These are phyloP conservation scores for Francoa sonchifolia DNA, from an alignment of 441 rosid genomes.

Conservation along the genomic window DNA sequence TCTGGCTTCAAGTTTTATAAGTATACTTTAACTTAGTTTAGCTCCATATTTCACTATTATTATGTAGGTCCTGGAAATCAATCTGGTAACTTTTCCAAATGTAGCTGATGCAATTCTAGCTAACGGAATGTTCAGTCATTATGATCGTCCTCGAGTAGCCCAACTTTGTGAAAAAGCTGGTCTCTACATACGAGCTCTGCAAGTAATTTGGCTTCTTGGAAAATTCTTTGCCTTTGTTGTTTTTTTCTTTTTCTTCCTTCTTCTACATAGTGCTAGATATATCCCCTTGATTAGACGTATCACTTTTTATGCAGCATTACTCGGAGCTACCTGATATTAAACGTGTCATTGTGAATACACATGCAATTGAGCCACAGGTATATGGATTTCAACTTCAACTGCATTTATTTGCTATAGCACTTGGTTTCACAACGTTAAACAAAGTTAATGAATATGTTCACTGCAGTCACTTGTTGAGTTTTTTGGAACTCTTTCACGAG, in stretches of 20 bases:
- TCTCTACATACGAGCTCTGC: conserved; percentile 17
- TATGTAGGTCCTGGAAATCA: conserved; percentile 23
- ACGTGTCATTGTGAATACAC: conserved; percentile 19
- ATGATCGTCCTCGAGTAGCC: conserved; percentile 18
- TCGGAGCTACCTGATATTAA: conserved; percentile 20
- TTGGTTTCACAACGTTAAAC: too few relatives aligned
- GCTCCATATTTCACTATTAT: background rate
- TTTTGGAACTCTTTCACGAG: conserved; percentile 15
- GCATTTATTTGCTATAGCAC: background rate
- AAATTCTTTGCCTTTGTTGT: background rate
- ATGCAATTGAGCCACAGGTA: conserved; percentile 22
- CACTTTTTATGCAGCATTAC: conserved; percentile 15
- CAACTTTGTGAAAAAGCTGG: conserved; percentile 24
- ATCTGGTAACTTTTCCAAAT: conserved; percentile 22
- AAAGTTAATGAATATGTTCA: too few relatives aligned
- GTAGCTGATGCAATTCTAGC: conserved; percentile 23
- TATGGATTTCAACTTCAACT: background rate
- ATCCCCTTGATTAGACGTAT: too few relatives aligned
- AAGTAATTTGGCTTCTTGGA: conserved; percentile 9
- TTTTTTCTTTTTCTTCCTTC: too few relatives aligned
- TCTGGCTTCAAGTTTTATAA: background rate
- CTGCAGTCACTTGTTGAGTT: conserved; percentile 18
- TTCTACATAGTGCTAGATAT: too few relatives aligned
- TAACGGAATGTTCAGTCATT: conserved; percentile 23
- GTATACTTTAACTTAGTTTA: background rate